Conservation (phyloP, 306 rosid genomes). For the Canavalia ensiformis region DNA sequence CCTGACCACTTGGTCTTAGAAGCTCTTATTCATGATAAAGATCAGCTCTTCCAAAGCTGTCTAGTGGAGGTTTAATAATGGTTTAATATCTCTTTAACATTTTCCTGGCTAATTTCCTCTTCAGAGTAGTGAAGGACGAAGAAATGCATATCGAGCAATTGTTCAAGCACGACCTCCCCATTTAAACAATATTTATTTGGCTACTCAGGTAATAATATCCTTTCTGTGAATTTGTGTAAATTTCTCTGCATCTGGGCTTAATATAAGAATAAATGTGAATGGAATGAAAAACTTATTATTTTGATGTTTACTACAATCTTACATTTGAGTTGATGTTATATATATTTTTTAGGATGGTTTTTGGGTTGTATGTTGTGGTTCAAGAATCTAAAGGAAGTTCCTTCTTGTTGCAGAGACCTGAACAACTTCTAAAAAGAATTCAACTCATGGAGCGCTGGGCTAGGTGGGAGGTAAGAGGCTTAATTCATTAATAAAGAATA, state of each 20-base stretch:
- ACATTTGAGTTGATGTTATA: slow-evolving; percentile 18
- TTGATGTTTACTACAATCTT: slow-evolving; percentile 15
- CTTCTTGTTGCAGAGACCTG: slow-evolving; percentile 83
- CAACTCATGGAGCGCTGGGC: slow-evolving; percentile 99
- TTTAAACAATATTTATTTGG: slow-evolving; percentile 91
- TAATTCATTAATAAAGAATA: slow-evolving; percentile 27
- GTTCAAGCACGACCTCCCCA: slow-evolving; percentile 94
- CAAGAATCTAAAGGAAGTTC: slow-evolving; percentile 40
- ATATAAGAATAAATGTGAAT: slow-evolving; percentile 8
- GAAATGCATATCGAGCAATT: slow-evolving; percentile 95
- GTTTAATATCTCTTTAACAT: slow-evolving; percentile 28
- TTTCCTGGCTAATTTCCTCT: slow-evolving; percentile 39
- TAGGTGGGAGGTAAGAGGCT: slow-evolving; percentile 91
- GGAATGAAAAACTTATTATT: slow-evolving; percentile 15
- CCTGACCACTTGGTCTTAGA: slow-evolving; percentile 20
- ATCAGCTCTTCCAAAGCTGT: slow-evolving; percentile 32
- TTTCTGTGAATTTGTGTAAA: slow-evolving; percentile 33
- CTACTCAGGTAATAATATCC: slow-evolving; percentile 80
- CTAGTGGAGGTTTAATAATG: slow-evolving; percentile 15
- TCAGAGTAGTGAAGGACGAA: slow-evolving; percentile 87
- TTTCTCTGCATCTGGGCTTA: slow-evolving; percentile 12
- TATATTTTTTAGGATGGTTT: not conserved
- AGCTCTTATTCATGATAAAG: slow-evolving; percentile 30
- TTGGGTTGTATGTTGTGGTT: slow-evolving; percentile 35
- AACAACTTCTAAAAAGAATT: slow-evolving; percentile 95